Evolutionary conservation across 257 asterid species (phyloP).

Genomic region (Primulina tabacum): DNA sequence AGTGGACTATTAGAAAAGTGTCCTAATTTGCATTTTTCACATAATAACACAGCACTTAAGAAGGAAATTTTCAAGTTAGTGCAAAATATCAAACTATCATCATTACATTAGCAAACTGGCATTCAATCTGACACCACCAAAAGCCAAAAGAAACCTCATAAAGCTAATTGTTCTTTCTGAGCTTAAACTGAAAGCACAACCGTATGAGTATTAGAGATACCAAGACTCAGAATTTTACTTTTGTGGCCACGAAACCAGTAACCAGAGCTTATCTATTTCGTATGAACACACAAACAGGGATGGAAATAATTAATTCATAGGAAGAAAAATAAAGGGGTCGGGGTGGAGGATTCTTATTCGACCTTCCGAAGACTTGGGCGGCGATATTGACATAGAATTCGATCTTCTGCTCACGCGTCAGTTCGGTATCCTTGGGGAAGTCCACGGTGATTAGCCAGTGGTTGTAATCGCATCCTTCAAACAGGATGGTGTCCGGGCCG

Average conservation of each 20-base stretch:
- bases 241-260: background rate
- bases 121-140: background rate
- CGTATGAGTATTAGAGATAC: too few relatives aligned
- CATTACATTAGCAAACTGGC: background rate
- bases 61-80: background rate
- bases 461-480: slow-evolving; percentile 96
- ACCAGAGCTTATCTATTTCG: background rate
- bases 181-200: too few relatives aligned
- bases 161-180: background rate
- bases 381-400: slow-evolving; percentile 68
- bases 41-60: background rate
- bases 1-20: background rate
- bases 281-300: background rate
- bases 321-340: background rate
- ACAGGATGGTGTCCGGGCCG: slow-evolving; percentile 76
- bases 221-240: too few relatives aligned
- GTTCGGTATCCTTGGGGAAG: slow-evolving; percentile 51
- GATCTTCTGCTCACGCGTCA: slow-evolving; percentile 65
- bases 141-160: background rate
- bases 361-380: slow-evolving; percentile 92
- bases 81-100: background rate
- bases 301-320: background rate
- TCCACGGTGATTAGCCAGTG: slow-evolving; percentile 93
- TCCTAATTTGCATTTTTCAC: background rate
- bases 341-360: background rate